phyloP scores from a whole-genome alignment of 148 eudicot species.

The Diospyros lotus region DNA sequence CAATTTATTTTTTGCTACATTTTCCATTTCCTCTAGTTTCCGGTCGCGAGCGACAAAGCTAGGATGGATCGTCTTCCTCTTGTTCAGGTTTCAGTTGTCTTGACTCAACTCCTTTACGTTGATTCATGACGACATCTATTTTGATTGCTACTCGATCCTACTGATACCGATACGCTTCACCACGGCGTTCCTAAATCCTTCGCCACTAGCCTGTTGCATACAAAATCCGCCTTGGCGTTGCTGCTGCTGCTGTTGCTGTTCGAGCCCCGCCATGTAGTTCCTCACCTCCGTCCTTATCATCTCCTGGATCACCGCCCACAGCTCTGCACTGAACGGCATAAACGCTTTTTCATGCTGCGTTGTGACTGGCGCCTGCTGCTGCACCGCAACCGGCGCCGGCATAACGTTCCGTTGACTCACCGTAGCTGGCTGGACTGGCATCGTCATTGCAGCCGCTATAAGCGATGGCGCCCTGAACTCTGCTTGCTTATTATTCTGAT shows the following conservation, averaged over 20 bases:
- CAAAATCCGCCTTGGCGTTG: conserved; percentile 27
- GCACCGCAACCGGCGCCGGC: not conserved
- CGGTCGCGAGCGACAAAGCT: too few species aligned
- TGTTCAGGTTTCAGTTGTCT: not conserved
- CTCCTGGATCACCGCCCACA: conserved; percentile 74
- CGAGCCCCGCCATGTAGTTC: conserved; percentile 63
- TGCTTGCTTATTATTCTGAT: not conserved
- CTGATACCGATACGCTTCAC: conserved; percentile 56
- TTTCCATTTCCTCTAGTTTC: too few species aligned
- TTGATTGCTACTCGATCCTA: conserved; percentile 36
- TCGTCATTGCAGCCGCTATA: not conserved
- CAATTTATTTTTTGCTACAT: too few species aligned
- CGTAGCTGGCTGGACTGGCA: not conserved
- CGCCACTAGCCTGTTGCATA: conserved; percentile 32
- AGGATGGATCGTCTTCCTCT: not conserved
- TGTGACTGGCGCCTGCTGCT: not conserved
- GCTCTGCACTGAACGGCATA: conserved; percentile 45
- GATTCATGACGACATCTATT: not conserved
- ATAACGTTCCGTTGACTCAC: not conserved
- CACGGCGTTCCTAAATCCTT: conserved; percentile 47
- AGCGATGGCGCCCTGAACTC: not conserved
- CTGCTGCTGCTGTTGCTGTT: conserved; percentile 17
- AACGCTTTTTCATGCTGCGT: conserved; percentile 14
- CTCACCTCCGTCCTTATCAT: conserved; percentile 82
- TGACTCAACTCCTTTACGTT: too few species aligned